Percentiles rank a stretch among this genome's conserved stretches.
Conservation (phyloP, 805 yeast species). For the Wickerhamiella alocasiicola region DNA sequence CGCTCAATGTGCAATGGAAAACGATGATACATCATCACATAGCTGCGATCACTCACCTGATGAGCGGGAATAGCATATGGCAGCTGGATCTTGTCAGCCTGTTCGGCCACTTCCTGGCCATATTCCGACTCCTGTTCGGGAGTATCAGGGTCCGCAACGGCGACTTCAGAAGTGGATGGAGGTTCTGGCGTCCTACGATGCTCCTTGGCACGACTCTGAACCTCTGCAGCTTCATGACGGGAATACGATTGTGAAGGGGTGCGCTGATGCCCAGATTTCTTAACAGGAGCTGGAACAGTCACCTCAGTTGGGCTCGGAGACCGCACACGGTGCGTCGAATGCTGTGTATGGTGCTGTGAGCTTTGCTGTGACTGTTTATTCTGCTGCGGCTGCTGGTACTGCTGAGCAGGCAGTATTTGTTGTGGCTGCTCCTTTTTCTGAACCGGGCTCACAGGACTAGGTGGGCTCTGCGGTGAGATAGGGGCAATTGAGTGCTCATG, state of each 20-base stretch:
- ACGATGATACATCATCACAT: constrained; percentile 36
- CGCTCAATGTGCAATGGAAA: constrained; percentile 93
- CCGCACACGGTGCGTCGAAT: neutral
- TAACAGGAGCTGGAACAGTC: too few relatives aligned
- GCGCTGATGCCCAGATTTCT: constrained; percentile 1
- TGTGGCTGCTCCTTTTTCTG: neutral
- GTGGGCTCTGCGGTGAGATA: neutral
- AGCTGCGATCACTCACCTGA: constrained; percentile 26
- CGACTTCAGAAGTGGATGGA: neutral
- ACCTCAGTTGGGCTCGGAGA: too few relatives aligned
- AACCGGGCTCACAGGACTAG: neutral
- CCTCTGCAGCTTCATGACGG: constrained; percentile 8
- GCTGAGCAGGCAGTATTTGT: neutral
- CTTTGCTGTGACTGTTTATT: neutral
- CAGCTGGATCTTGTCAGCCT: constrained; percentile 17
- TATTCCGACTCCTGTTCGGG: neutral
- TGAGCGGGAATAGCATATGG: constrained; percentile 30
- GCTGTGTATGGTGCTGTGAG: neutral
- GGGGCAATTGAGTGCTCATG: neutral
- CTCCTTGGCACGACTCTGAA: constrained; percentile 2
- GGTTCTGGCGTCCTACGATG: neutral
- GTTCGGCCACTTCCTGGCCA: neutral
- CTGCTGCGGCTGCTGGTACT: neutral
- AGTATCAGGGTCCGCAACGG: neutral
- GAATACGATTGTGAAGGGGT: constrained; percentile 1